These are phyloP conservation scores for Daedaleopsis sinensis DNA, from an alignment of 768 basidiomycete species.

Conservation along the genomic window DNA sequence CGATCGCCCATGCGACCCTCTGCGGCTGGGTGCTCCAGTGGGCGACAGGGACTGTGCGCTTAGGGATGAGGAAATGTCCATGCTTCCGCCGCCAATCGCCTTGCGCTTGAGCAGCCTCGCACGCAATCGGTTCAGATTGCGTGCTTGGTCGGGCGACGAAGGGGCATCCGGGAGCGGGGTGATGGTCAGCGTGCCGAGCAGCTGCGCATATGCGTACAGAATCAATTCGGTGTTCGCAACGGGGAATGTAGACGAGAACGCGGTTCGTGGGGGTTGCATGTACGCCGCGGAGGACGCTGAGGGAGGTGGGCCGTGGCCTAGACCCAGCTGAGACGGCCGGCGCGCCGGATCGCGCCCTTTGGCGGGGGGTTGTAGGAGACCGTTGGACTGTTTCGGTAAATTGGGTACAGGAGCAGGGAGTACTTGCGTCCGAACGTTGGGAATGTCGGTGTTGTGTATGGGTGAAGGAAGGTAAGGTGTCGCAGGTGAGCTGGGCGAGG, in stretches of 20 bases:
- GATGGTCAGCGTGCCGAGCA: constrained; percentile 68
- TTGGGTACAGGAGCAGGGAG: constrained; percentile 4
- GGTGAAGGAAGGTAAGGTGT: constrained; percentile 32
- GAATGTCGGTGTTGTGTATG: constrained; percentile 8
- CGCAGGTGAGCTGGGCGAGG: constrained; percentile 30
- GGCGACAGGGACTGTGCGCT: constrained; percentile 14
- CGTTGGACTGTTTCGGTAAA: constrained; percentile 24
- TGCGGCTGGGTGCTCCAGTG: not conserved
- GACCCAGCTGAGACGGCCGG: constrained; percentile 44
- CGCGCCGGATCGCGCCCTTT: constrained; percentile 28
- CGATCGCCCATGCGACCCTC: constrained; percentile 46
- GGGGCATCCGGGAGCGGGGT: constrained; percentile 47
- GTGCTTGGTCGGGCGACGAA: constrained; percentile 48
- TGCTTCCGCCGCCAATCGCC: constrained; percentile 71
- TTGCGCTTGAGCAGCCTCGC: constrained; percentile 49
- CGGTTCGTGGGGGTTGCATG: constrained; percentile 35
- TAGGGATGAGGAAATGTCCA: constrained; percentile 68
- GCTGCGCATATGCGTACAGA: constrained; percentile 84
- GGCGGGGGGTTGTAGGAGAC: constrained; percentile 38
- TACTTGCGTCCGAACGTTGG: constrained; percentile 23
- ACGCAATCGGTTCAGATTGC: constrained; percentile 50
- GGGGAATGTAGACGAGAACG: constrained; percentile 46
- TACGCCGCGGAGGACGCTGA: constrained; percentile 22
- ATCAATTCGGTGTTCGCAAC: constrained; percentile 65
- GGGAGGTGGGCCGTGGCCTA: constrained; percentile 47